Percentiles rank a stretch among this genome's conserved stretches.
These are phyloP conservation scores for Marchantia paleacea DNA, from an alignment of 225 moss, liverwort and hornwort genomes.

Conservation along the genomic window DNA sequence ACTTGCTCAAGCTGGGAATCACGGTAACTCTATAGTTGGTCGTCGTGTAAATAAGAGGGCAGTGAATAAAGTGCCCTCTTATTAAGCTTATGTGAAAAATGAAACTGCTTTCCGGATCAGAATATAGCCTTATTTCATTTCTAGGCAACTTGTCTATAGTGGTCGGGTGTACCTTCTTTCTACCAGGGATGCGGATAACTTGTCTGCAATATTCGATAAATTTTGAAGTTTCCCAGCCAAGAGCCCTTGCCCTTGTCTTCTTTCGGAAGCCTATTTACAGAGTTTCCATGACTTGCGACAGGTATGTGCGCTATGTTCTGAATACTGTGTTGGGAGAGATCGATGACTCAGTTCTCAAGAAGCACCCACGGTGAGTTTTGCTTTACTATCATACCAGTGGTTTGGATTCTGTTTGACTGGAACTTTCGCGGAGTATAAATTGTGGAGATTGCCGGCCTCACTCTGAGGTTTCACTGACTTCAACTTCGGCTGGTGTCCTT, in stretches of 20 bases:
- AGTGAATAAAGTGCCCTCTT: background rate
- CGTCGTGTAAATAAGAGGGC: background rate
- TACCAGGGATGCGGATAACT: background rate
- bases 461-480: background rate
- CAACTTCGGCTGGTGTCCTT: background rate
- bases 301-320: conserved; percentile 45
- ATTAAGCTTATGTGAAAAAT: background rate
- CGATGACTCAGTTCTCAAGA: conserved; percentile 27
- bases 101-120: background rate
- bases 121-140: background rate
- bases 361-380: conserved; percentile 38
- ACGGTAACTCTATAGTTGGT: background rate
- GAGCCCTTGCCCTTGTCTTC: background rate
- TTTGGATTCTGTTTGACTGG: no score
- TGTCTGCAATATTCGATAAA: background rate
- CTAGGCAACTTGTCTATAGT: background rate
- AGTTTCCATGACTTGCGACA: background rate
- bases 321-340: conserved; percentile 17
- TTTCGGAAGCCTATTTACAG: background rate
- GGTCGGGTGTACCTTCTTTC: background rate
- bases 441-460: background rate
- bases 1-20: background rate
- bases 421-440: background rate
- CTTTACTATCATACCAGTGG: background rate
- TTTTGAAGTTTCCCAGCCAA: background rate